Evolutionary conservation across 176 grass and related monocot species (phyloP).

Genomic region (Musa troglodytarum): DNA sequence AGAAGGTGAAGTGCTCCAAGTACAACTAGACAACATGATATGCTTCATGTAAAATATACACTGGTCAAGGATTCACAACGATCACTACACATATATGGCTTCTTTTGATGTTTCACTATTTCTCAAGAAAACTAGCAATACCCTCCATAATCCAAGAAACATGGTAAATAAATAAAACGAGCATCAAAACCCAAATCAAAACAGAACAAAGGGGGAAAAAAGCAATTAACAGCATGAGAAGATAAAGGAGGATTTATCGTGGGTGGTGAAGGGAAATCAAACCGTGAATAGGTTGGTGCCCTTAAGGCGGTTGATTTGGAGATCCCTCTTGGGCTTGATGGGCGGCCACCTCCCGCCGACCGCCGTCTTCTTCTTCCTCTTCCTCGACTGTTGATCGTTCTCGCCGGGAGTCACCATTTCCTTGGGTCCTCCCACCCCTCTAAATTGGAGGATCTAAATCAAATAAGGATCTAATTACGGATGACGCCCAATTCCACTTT

Average conservation of each 20-base stretch:
- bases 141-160: background rate
- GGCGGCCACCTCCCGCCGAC: slow-evolving; percentile 48
- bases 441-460: no score
- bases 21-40: no score
- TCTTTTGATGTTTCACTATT: background rate
- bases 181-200: background rate
- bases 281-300: slow-evolving; percentile 71
- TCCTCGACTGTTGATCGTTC: slow-evolving; percentile 14
- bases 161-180: background rate
- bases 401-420: background rate
- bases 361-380: slow-evolving; percentile 36
- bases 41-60: background rate
- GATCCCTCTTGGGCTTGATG: slow-evolving; percentile 67
- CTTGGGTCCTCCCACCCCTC: no score
- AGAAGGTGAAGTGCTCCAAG: no score
- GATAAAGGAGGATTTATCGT: background rate
- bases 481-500: no score
- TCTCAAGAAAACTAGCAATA: background rate
- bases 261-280: slow-evolving; percentile 14
- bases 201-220: background rate
- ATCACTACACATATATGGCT: background rate
- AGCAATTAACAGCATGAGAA: background rate
- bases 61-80: no score
- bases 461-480: no score
- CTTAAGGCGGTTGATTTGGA: slow-evolving; percentile 76